Percentiles rank a stretch among this genome's conserved stretches.
Evolutionary conservation across 164 flowering plant species (phyloP).

Genomic region (Kalanchoe fedtschenkoi): DNA sequence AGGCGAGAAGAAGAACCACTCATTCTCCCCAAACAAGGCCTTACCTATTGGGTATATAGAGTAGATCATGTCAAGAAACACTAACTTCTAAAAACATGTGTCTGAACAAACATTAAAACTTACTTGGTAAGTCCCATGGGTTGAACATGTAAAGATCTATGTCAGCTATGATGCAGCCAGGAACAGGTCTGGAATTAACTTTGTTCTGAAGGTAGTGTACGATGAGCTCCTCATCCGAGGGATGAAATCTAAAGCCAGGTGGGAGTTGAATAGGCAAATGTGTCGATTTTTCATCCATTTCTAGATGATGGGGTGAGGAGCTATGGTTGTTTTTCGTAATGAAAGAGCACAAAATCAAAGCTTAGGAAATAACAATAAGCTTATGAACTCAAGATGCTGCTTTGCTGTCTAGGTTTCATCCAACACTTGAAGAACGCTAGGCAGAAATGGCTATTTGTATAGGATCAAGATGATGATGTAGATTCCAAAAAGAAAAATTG

Average conservation of each 20-base stretch:
- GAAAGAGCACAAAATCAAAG: neutral
- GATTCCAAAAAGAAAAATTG: too few species aligned
- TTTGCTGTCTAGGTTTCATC: too few species aligned
- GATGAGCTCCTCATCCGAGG: conserved; percentile 34
- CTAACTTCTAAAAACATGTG: too few species aligned
- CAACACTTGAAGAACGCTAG: too few species aligned
- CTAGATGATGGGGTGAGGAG: neutral
- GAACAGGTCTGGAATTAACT: conserved; percentile 23
- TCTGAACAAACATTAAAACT: too few species aligned
- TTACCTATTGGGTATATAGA: neutral
- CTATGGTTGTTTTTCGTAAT: too few species aligned
- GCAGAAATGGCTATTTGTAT: too few species aligned
- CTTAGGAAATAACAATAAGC: neutral
- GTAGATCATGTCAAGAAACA: too few species aligned
- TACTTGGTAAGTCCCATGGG: conserved; percentile 35
- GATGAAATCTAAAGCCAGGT: conserved; percentile 33
- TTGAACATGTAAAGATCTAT: conserved; percentile 23
- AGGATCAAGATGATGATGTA: too few species aligned
- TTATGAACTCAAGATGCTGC: too few species aligned
- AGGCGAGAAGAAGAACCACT: conserved; percentile 4
- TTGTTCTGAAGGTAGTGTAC: conserved; percentile 24
- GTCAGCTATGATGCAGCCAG: conserved; percentile 24
- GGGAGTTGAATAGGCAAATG: conserved; percentile 20
- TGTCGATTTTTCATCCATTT: conserved; percentile 10
- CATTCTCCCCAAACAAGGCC: neutral